These are phyloP conservation scores for Clarireedia paspali DNA, from an alignment of 2,329 filamentous ascomycete genomes.

Conservation along the genomic window DNA sequence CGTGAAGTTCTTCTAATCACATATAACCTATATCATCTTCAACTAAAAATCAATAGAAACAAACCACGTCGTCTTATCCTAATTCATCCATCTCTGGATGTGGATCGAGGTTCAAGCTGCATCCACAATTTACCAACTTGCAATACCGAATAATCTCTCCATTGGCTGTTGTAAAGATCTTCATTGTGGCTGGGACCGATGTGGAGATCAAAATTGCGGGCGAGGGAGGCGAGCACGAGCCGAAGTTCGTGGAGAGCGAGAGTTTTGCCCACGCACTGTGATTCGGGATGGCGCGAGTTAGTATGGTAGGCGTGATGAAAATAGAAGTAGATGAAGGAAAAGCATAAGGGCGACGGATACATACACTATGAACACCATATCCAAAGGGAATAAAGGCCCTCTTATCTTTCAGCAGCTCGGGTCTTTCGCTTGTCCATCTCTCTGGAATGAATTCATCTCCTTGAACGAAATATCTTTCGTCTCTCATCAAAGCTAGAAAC, in stretches of 20 bases:
- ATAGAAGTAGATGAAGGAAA: too few relatives aligned
- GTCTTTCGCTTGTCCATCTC: constrained; percentile 12
- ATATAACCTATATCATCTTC: too few relatives aligned
- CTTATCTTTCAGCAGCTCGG: constrained; percentile 10
- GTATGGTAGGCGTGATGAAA: not conserved
- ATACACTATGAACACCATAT: constrained; percentile 13
- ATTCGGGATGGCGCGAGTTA: too few relatives aligned
- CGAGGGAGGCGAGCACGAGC: constrained; percentile 7
- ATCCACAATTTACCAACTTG: constrained; percentile 11
- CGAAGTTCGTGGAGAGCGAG: constrained; percentile 16
- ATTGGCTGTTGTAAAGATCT: constrained; percentile 6
- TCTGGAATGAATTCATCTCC: constrained; percentile 14
- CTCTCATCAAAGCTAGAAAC: constrained; percentile 12
- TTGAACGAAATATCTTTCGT: constrained; percentile 14
- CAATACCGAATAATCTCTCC: constrained; percentile 11
- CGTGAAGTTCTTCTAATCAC: too few relatives aligned
- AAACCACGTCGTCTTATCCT: too few relatives aligned
- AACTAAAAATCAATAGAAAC: too few relatives aligned
- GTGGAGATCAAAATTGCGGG: constrained; percentile 10
- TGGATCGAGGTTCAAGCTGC: not conserved
- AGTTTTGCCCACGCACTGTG: constrained; percentile 13
- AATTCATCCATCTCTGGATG: too few relatives aligned
- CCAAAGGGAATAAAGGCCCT: constrained; percentile 16
- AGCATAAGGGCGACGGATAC: not conserved
- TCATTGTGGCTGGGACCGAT: constrained; percentile 11